Base-by-base conservation (phyloP, 2,329 filamentous ascomycete species). In the Monosporascus sp. region DNA sequence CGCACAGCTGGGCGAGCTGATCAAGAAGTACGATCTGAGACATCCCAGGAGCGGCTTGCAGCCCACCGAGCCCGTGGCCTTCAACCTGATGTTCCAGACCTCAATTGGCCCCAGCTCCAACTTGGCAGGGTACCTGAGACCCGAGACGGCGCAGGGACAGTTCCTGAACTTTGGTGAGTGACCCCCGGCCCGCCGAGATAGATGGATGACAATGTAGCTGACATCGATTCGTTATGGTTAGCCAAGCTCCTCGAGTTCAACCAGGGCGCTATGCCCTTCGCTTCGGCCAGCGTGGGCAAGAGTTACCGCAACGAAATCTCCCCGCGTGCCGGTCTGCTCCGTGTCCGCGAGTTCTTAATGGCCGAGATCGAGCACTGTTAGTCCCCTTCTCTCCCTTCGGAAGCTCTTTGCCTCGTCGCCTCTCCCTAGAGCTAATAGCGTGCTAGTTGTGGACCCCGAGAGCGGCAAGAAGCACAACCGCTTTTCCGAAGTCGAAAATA, bases 81-180 rank as follows among this genome's bases (percentile, higher is more conserved):
- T 97, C 83, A 99, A 99, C 76, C 85, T 99, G 67, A 99, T 99
- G 94, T 99, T 97, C 80, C 87, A 93, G 73, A 97, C 93, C 43
- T 80, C 89, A 37, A 97, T 99, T 68, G 94, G 94, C 57, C 92
- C 93, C 53, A 95, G 89, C 76, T 88, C 89, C 72, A 92, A 95
- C 68, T 79, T 88, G 58, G 84, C 88, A 48, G 92, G 90, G 51
- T 97, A 91, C 71, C 79, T 97, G 54, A 84, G 92, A 52, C 94
- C 94, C 44, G 94, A 99, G 75, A 99, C 94, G 31, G 94, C 94
- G 4, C 94, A 99, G 79, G 94, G 94, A 60, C 94, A 99, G 75
- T 99, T 99, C 75, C 78, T 97, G 60, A 97, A 96, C 75, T 99
- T 99, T 72, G 58, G 56, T 14, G 59, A 60, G 37, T n/a, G 11